phyloP scores from a whole-genome alignment of 2,329 filamentous ascomycete genomes.

The Fonsecaea multimorphosa region DNA sequence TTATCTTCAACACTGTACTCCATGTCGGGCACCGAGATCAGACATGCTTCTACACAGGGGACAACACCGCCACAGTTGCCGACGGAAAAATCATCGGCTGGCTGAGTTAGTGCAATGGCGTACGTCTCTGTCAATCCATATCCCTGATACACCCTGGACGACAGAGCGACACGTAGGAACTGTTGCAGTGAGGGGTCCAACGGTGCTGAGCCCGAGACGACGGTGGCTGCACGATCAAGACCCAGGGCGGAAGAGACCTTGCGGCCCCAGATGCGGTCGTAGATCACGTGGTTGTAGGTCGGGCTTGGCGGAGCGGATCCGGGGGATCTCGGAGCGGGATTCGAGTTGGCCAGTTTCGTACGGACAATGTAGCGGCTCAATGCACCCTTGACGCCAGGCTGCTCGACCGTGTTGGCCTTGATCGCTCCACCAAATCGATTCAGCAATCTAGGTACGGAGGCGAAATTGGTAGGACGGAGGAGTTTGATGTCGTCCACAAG shows the following conservation, averaged over 20 bases:
- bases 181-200: constrained; percentile 86
- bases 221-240: constrained; percentile 71
- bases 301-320: constrained; percentile 68
- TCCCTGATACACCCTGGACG: constrained; percentile 79
- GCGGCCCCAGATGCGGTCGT: constrained; percentile 79
- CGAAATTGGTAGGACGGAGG: constrained; percentile 79
- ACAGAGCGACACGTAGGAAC: constrained; percentile 85
- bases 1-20: constrained; percentile 89
- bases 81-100: constrained; percentile 70
- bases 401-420: constrained; percentile 76
- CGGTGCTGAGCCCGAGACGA: constrained; percentile 89
- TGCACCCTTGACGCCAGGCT: constrained; percentile 78
- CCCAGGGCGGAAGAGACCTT: constrained; percentile 86
- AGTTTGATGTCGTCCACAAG: constrained; percentile 87
- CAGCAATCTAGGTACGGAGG: constrained; percentile 88
- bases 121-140: constrained; percentile 96
- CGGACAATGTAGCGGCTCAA: constrained; percentile 80
- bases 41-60: constrained; percentile 73
- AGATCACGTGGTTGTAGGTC: constrained; percentile 61
- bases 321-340: constrained; percentile 46
- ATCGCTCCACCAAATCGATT: constrained; percentile 88
- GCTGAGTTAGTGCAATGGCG: constrained; percentile 74
- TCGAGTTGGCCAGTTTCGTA: constrained; percentile 73
- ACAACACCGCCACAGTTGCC: constrained; percentile 82
- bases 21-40: constrained; percentile 89